phyloP scores from a whole-genome alignment of 768 basidiomycete genomes.

The Paxillus involutus region DNA sequence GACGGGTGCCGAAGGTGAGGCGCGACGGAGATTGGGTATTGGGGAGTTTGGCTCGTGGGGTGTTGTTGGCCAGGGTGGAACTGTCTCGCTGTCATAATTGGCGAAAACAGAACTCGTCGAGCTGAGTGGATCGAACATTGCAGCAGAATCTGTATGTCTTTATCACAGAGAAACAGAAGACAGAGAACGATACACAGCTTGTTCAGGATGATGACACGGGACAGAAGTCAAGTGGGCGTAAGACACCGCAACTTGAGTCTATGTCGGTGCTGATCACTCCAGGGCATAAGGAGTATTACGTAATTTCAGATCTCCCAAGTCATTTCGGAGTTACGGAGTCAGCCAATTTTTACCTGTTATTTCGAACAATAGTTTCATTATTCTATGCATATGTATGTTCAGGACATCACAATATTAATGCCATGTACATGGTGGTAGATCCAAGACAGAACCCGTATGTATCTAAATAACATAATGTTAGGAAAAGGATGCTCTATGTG shows the following conservation, averaged over 20 bases:
- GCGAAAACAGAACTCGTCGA: conserved; percentile 55
- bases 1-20: conserved; percentile 49
- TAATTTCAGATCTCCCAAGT: neutral
- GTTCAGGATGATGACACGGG: neutral
- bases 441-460: neutral
- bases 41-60: conserved; percentile 72
- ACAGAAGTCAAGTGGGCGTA: neutral
- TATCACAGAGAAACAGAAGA: neutral
- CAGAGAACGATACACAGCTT: neutral
- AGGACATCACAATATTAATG: neutral
- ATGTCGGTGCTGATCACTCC: neutral
- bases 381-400: too few species aligned
- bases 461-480: conserved; percentile 3
- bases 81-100: conserved; percentile 43
- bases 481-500: neutral
- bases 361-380: too few species aligned
- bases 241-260: neutral
- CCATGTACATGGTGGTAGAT: neutral
- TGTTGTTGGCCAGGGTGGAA: conserved; percentile 79
- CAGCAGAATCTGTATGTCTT: neutral
- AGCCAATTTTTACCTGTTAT: too few species aligned
- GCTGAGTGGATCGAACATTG: conserved; percentile 75
- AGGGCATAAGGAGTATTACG: neutral
- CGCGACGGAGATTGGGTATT: conserved; percentile 68
- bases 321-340: neutral